Conservation (phyloP, 2,329 filamentous ascomycete genomes). For the Rutstroemia sydowiana region DNA sequence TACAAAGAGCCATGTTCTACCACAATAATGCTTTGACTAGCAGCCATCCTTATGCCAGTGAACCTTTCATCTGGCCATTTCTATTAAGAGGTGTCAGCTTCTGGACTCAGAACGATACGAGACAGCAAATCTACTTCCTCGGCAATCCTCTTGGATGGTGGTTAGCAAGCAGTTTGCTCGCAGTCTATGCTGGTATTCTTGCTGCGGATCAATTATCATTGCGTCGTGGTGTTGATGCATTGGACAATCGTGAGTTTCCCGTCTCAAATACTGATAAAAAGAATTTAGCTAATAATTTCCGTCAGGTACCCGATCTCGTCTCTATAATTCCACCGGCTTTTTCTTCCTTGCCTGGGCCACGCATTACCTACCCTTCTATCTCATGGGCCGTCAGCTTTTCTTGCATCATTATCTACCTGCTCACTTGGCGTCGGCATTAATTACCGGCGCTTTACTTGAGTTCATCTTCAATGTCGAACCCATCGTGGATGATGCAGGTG, state of each 20-base stretch:
- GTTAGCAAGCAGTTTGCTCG: constrained; percentile 84
- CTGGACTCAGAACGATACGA: constrained; percentile 95
- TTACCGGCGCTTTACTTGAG: constrained; percentile 85
- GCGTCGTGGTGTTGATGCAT: constrained; percentile 83
- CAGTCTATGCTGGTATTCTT: constrained; percentile 87
- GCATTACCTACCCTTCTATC: constrained; percentile 94
- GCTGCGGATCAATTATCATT: constrained; percentile 90
- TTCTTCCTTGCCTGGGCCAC: constrained; percentile 98
- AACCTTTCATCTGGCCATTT: constrained; percentile 97
- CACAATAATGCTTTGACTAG: constrained; percentile 98
- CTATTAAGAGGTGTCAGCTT: constrained; percentile 94
- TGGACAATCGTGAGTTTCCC: constrained; percentile 75
- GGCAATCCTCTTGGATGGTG: constrained; percentile 98
- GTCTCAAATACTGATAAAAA: no score
- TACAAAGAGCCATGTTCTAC: constrained; percentile 97
- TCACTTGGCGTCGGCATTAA: constrained; percentile 82
- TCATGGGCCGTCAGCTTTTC: constrained; percentile 98
- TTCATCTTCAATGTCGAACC: constrained; percentile 94
- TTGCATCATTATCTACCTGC: constrained; percentile 95
- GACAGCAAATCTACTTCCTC: constrained; percentile 96
- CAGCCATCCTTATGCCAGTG: constrained; percentile 91
- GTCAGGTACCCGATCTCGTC: constrained; percentile 75
- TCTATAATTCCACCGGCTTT: constrained; percentile 98
- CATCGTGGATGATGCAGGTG: constrained; percentile 44
- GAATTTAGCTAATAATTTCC: constrained; percentile 28